A percentile compares a stretch with the other conserved stretches of the same genome.
Conservation (phyloP, 2,329 filamentous ascomycete species). For the Ophiostoma sp. region DNA sequence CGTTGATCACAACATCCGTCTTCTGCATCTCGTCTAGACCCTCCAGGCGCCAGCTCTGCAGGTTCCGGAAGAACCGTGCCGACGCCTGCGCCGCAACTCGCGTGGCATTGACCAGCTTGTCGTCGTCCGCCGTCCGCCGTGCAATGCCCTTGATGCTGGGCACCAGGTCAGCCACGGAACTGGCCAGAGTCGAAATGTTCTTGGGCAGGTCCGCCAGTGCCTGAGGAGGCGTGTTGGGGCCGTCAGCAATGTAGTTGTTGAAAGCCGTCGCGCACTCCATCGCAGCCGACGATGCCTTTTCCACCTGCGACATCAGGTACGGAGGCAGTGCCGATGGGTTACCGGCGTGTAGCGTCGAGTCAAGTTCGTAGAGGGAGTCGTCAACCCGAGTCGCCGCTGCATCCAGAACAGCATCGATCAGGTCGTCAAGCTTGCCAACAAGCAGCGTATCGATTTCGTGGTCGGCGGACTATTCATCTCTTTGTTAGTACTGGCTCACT, state of each 20-base stretch:
- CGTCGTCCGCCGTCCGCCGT: conserved; percentile 89
- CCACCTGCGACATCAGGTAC: conserved; percentile 92
- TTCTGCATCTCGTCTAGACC: conserved; percentile 86
- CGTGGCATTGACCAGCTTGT: conserved; percentile 80
- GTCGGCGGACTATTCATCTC: conserved; percentile 59
- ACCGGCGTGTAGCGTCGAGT: conserved; percentile 96
- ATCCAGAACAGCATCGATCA: conserved; percentile 94
- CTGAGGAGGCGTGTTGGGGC: conserved; percentile 68
- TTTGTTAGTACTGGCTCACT: neutral
- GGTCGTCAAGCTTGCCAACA: conserved; percentile 88
- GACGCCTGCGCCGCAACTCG: conserved; percentile 80
- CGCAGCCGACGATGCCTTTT: conserved; percentile 88
- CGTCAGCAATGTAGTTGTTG: conserved; percentile 97
- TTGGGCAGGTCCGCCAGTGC: conserved; percentile 69
- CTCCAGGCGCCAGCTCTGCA: conserved; percentile 90
- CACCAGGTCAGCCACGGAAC: conserved; percentile 86
- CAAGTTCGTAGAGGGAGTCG: conserved; percentile 92
- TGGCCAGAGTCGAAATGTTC: conserved; percentile 82
- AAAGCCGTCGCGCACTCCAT: conserved; percentile 98
- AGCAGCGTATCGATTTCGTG: conserved; percentile 88
- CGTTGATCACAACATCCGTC: conserved; percentile 95
- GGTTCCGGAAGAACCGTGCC: conserved; percentile 88
- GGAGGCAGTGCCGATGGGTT: conserved; percentile 96
- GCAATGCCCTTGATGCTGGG: conserved; percentile 95
- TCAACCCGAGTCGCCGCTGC: conserved; percentile 90